Base-by-base conservation (phyloP, 2,329 filamentous ascomycete species). In the Davidsoniella neocaledoniae region DNA sequence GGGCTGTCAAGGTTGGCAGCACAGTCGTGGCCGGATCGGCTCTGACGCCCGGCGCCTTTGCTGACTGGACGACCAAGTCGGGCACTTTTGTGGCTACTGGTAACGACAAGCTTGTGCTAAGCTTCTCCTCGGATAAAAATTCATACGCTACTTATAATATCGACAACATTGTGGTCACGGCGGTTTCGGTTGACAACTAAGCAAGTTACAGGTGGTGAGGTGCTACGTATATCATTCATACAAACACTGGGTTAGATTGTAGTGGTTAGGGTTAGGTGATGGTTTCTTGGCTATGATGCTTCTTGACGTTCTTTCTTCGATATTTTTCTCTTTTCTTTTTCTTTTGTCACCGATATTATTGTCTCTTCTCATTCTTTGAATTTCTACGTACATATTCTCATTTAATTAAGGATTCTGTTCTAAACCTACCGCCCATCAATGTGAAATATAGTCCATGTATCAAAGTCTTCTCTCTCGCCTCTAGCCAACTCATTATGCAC, bases 121-220 rank as follows among this genome's bases (percentile, higher is more conserved):
- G 25, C 8, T 43, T 44, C 25, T 8, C 36, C 17, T 26, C 25
- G 3, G 40, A 36, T 19, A 21, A 49, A 16, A 23, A 49, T 17
- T n/a, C 47, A 9, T 49, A 33, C n/a, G 47, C 23, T 9, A 19
- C 43, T n/a, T 45, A 43, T 38, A 29, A 23, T 7, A 38, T 49
- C 16, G 48, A 49, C 26, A 25, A 33, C 6, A 43, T 49, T 38
- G 33, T 44, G 1, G 21, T 49, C 25, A 17, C 8, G 3, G 40
- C 8, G 1, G 39, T 12, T 21, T 7, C 17, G 12, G 29, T 9
- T 6, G 41, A n/a, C 7, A 19, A 41, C 19, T 49, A 29, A n/a
- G 36, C 7, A n/a, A 39, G 26, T 29, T n/a, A 12, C 33, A 12
- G 3, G 21, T 16, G 14, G n/a, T 23, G 23, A 23, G 8, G 6